Conservation (phyloP, 2,329 filamentous ascomycete genomes). For the Claviceps digitariae region DNA sequence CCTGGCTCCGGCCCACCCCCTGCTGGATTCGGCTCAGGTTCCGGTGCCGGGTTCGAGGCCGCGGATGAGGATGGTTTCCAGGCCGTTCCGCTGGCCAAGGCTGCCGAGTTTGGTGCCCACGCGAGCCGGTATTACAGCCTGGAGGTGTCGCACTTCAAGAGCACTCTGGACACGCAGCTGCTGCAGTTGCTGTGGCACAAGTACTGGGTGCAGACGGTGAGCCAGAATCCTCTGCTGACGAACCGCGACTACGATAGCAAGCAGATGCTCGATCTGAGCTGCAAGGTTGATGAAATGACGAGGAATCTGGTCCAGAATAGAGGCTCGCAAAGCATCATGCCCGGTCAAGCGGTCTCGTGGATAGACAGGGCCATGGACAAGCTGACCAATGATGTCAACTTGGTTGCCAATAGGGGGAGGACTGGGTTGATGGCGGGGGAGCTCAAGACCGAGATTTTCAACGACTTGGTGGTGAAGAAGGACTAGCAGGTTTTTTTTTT, state of each 20-base stretch:
- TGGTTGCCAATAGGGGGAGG: conserved; percentile 47
- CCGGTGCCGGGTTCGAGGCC: conserved; percentile 6
- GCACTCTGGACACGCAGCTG: conserved; percentile 72
- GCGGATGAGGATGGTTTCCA: conserved; percentile 44
- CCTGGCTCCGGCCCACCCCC: no score
- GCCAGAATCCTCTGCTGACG: conserved; percentile 76
- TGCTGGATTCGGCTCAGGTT: neutral
- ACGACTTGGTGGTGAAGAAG: conserved; percentile 19
- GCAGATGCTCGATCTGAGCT: conserved; percentile 77
- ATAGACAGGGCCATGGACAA: conserved; percentile 40
- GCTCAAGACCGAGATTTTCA: conserved; percentile 52
- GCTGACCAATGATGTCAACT: conserved; percentile 45
- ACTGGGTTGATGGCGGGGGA: conserved; percentile 48
- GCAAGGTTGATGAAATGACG: conserved; percentile 61
- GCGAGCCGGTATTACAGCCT: conserved; percentile 81
- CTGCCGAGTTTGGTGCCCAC: conserved; percentile 91
- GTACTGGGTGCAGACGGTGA: conserved; percentile 95
- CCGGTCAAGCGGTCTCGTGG: conserved; percentile 12
- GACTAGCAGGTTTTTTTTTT: neutral
- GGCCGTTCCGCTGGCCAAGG: conserved; percentile 81
- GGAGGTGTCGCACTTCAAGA: conserved; percentile 90
- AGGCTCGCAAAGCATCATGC: conserved; percentile 13
- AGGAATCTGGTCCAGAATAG: conserved; percentile 14
- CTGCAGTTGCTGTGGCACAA: conserved; percentile 94
- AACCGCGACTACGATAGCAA: conserved; percentile 89